Evolutionary conservation across 306 rosid genomes (phyloP), one percentile per base, ranked within the genome.

Genomic region (Biancaea sappan): DNA sequence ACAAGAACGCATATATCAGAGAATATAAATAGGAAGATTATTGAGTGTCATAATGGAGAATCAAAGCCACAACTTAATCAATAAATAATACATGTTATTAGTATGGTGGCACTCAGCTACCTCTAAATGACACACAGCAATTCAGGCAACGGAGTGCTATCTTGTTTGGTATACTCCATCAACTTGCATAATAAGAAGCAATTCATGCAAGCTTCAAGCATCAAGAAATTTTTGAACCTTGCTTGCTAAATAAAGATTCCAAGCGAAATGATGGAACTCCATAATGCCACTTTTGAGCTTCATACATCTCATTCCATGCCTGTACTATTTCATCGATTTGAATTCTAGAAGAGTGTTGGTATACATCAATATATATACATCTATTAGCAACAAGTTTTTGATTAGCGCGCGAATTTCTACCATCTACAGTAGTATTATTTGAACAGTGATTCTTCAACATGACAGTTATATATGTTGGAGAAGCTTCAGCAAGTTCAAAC

Each of bases 231-330:
- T 74, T 81, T 15, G 88, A 88, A 64, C 79, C 84, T 80, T 88
- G 66, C 40, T 88, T 69, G 51, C 89, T 76, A 66, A 88, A 80
- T 69, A 88, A 75, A 38, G 86, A 81, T 76, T 85, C 89, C 63
- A 88, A 75, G 51, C 88, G 82, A 65, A 88, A 88, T 22, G 92
- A 83, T 43, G 86, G 88, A 75, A 88, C 66, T 63, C 86, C 86
- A 22, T 52, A 71, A 28, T 19, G 81, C 76, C 77, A 85, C 74
- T 54, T 85, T 53, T 84, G 81, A 48, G 88, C 89, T 80, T 88
- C 92, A 28, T 80, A 71, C 88, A 85, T 88, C 67, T 85, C 92
- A 35, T 83, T 85, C 89, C 89, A 88, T 56, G 86, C 89, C 18
- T 80, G 91, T 25, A 84, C 78, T 43, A 84, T 85, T 80, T 87